phyloP scores from a whole-genome alignment of 2,329 filamentous ascomycete species.

The Coleophoma crateriformis region DNA sequence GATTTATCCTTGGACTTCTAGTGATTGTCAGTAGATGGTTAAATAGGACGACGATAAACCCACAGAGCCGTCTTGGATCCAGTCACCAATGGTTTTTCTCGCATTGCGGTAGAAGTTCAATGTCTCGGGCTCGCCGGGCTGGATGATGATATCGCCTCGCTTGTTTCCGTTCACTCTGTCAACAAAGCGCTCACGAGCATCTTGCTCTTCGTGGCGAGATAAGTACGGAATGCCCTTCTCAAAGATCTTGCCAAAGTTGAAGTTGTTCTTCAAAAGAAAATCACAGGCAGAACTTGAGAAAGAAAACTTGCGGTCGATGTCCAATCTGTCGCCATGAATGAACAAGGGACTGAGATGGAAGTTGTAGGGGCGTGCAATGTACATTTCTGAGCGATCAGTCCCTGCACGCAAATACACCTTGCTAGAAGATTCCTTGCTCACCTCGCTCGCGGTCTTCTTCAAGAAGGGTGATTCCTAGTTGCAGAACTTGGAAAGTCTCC shows the following conservation, averaged over 20 bases:
- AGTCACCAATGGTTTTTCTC: conserved; percentile 17
- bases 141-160: conserved; percentile 14
- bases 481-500: conserved; percentile 57
- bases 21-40: not conserved
- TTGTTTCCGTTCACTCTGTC: conserved; percentile 8
- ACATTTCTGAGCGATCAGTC: conserved; percentile 32
- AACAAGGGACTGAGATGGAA: conserved; percentile 54
- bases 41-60: not conserved
- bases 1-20: conserved; percentile 25
- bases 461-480: conserved; percentile 63
- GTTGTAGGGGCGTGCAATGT: conserved; percentile 59
- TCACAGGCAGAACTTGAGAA: conserved; percentile 41
- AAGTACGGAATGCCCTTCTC: conserved; percentile 54
- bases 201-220: conserved; percentile 50
- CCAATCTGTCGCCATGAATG: conserved; percentile 37
- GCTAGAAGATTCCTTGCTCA: conserved; percentile 15
- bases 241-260: conserved; percentile 52
- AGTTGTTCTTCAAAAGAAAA: conserved; percentile 54
- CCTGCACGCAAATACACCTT: not conserved
- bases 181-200: conserved; percentile 30
- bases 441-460: conserved; percentile 46
- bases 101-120: conserved; percentile 18
- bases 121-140: conserved; percentile 12
- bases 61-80: conserved; percentile 10
- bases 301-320: conserved; percentile 53